phyloP scores from a whole-genome alignment of 768 basidiomycete species.

The Kwoniella sp. region DNA sequence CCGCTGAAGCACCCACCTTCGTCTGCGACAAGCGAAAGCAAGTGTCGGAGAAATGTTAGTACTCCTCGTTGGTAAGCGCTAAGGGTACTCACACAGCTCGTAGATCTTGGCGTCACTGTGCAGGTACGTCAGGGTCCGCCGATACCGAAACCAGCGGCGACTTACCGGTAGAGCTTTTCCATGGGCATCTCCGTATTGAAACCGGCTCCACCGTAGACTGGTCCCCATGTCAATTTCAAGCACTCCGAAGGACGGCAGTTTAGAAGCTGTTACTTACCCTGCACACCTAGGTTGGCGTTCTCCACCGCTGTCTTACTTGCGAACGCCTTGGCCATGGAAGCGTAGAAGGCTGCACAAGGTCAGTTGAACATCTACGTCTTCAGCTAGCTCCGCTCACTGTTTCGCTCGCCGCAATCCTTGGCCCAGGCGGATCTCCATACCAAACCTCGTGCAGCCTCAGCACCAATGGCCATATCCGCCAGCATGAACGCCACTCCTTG shows the following conservation, averaged over 20 bases:
- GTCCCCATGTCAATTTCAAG: not conserved
- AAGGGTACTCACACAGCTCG: conserved; percentile 45
- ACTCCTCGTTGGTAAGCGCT: not conserved
- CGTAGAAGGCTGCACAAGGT: conserved; percentile 46
- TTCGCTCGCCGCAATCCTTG: conserved; percentile 48
- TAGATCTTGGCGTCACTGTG: conserved; percentile 50
- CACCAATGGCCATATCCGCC: conserved; percentile 52
- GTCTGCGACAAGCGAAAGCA: conserved; percentile 6
- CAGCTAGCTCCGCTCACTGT: conserved; percentile 37
- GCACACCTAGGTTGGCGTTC: conserved; percentile 52
- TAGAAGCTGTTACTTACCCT: conserved; percentile 26
- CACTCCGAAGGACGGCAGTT: not conserved
- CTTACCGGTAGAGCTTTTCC: conserved; percentile 49
- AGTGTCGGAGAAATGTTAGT: not conserved
- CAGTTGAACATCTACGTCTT: not conserved
- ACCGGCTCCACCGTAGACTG: conserved; percentile 44
- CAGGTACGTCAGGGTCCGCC: not conserved
- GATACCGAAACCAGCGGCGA: not conserved
- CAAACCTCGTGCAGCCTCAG: conserved; percentile 45
- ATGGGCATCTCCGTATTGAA: conserved; percentile 52
- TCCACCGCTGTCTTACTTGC: conserved; percentile 49
- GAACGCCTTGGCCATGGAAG: conserved; percentile 51
- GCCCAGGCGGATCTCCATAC: conserved; percentile 50
- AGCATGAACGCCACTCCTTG: conserved; percentile 52
- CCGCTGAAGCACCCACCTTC: conserved; percentile 17